Evolutionary conservation across 2,329 filamentous ascomycete species (phyloP).

Genomic region (Trichoderma koningiopsis): DNA sequence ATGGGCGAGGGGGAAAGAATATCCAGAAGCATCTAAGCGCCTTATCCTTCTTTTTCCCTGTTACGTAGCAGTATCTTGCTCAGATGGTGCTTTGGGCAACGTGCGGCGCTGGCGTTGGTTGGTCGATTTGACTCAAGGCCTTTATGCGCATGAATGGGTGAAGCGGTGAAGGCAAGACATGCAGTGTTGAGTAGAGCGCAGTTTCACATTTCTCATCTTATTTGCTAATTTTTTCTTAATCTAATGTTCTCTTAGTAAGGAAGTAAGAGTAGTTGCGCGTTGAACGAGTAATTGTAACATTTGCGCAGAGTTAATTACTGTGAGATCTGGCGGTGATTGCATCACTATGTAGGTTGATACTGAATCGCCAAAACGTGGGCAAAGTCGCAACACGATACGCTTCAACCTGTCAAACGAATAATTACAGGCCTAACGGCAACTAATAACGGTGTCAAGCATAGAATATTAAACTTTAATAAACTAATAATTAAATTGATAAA

Average conservation of each 20-base stretch:
- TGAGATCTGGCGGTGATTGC: not conserved
- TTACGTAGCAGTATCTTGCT: not conserved
- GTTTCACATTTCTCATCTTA: not conserved
- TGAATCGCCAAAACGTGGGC: not conserved
- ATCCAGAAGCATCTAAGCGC: not conserved
- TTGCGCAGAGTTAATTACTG: not conserved
- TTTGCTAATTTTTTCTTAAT: not conserved
- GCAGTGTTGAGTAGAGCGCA: not conserved
- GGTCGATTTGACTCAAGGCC: not conserved
- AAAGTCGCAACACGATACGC: not conserved
- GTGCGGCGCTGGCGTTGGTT: not conserved
- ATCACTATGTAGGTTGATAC: not conserved
- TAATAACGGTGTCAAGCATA: not conserved
- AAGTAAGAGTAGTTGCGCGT: not conserved
- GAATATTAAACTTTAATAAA: not conserved
- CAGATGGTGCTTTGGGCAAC: not conserved
- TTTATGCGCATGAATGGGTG: conserved; percentile 11
- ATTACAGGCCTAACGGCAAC: not conserved
- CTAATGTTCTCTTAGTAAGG: not conserved
- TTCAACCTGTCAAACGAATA: not conserved
- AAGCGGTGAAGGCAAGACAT: conserved; percentile 16
- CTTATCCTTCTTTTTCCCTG: not conserved
- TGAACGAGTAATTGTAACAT: not conserved
- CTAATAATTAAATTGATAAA: not conserved
- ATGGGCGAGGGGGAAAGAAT: no score